phyloP scores from a whole-genome alignment of 2,329 filamentous ascomycete genomes.

The Cercospora citrullina region DNA sequence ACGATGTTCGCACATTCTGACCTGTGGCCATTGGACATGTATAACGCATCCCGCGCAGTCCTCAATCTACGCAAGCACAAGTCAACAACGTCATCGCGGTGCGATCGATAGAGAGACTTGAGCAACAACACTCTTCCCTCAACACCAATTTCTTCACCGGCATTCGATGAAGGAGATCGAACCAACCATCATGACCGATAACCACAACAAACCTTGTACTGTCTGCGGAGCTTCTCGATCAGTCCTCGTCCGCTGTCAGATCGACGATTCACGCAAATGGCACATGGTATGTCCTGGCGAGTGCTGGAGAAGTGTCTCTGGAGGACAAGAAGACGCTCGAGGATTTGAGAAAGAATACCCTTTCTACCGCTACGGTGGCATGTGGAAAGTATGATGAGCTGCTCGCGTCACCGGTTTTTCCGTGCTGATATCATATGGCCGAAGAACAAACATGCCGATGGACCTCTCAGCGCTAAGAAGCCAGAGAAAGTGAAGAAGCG shows the following conservation, averaged over 20 bases:
- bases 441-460: constrained; percentile 41
- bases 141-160: not conserved
- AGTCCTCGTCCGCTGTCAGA: constrained; percentile 48
- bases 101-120: not conserved
- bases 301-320: constrained; percentile 48
- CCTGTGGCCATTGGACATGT: not conserved
- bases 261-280: constrained; percentile 44
- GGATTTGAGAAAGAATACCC: constrained; percentile 37
- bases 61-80: constrained; percentile 5
- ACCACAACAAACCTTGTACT: constrained; percentile 44
- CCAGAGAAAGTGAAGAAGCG: constrained; percentile 43
- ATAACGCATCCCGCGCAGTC: not conserved
- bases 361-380: constrained; percentile 41
- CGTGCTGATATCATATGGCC: not conserved
- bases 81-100: constrained; percentile 13
- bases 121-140: not conserved
- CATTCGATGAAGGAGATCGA: not conserved
- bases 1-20: too few species aligned
- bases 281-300: constrained; percentile 47
- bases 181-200: constrained; percentile 11
- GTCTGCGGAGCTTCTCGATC: constrained; percentile 42
- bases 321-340: constrained; percentile 47
- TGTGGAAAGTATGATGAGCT: constrained; percentile 41
- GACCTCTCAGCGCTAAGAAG: constrained; percentile 44
- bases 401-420: not conserved